Base-by-base conservation (phyloP, 805 yeast species). In the Schwanniomyces pseudopolymorphus region DNA sequence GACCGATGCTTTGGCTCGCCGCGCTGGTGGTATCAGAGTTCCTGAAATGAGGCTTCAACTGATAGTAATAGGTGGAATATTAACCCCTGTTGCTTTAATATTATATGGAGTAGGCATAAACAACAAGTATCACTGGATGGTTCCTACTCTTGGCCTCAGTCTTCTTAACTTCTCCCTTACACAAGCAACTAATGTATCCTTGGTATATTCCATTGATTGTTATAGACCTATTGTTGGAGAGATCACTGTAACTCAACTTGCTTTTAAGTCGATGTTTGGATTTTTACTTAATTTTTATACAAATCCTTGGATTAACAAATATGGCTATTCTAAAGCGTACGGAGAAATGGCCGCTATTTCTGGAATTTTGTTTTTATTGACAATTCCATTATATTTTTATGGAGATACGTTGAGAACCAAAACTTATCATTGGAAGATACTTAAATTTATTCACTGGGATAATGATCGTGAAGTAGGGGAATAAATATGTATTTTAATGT, bases 1-100 rank as follows among this genome's bases (percentile, higher is more conserved):
- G 26, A 21, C 39, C 11, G 25, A 36, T n/a, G 14, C 26, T 5
- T 13, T 36, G 11, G 16, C 39, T 20, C 24, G 26, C 11, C 24
- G 25, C 4, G 17, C 16, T 43, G 51, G 57, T 22, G 71, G 71
- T 31, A 47, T 66, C 20, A 48, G 64, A 48, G 70, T 65, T 49
- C 67, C 71, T 3, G 71, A 66, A 49, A 36, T 36, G 39, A n/a
- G 39, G 16, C 39, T 36, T 21, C 39, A 10, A 8, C 24, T 22
- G 26, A 17, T 36, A 36, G 14, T 36, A 3, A 36, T 36, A 19
- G 39, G 39, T n/a, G 39, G 39, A 17, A 24, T 36, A 11, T 19
- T 36, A 11, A 13, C 39, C 5, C 39, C 24, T 13, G 39, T 36
- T 10, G 39, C 39, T 3, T n/a, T 36, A 21, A 16, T 36, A 4